Base-by-base conservation (phyloP, 1,139 yeast species). In the Saccharomyces hybrid region DNA sequence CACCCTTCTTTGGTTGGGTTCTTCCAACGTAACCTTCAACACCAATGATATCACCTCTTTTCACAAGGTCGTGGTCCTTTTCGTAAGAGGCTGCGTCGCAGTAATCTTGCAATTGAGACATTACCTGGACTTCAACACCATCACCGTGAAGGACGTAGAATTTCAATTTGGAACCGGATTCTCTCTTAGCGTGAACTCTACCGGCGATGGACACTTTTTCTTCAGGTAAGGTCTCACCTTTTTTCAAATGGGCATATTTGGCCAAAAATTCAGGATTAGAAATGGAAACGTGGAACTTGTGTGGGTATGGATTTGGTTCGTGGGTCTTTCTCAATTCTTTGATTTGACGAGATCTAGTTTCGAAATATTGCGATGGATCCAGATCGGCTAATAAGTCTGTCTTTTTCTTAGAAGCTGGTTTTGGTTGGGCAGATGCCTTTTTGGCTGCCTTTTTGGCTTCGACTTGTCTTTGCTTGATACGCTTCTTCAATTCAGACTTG, bases 41-140 rank as follows among this genome's bases (percentile, higher is more conserved):
- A 75, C 99, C 99, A 63, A 93, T 83, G 64, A 93, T 86, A 72
- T 93, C 99, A 77, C 99, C 99, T 79, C 99, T 87, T 78, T 93
- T 87, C 71, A 93, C 20, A 78, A 64, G 73, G 63, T 89, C 97
- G 73, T 93, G 98, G 80, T 88, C 84, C 64, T 80, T 78, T 69
- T 20, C 95, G 72, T 86, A 88, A 61, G 79, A 82, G 47, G 75
- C 76, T 58, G 78, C 79, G 49, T 76, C 77, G 52, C 59, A 54
- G 57, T 69, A 69, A 64, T 88, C 96, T 74, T 88, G 95, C 57
- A 96, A 95, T 78, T 93, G 99, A 55, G 97, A 96, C 87, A 93
- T 90, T 62, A 90, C 78, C 78, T 93, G 99, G 52, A 93, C 81
- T 68, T 84, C 85, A 56, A 78, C 80, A 66, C 97, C 97, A 65